These are phyloP conservation scores for Russula compacta DNA, from an alignment of 768 basidiomycete genomes.

Conservation along the genomic window DNA sequence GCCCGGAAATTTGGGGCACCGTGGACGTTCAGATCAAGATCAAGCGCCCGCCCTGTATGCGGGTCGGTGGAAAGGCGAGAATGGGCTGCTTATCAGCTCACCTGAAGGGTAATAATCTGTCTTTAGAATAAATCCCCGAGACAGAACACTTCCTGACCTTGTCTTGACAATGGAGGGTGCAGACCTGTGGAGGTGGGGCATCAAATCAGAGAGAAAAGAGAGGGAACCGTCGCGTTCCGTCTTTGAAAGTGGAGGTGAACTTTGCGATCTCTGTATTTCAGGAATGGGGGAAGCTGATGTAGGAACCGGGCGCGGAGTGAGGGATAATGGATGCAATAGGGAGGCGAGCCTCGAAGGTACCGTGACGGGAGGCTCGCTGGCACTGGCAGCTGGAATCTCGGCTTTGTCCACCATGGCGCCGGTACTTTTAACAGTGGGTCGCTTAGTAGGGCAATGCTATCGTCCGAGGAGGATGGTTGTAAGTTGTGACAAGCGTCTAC, in stretches of 20 bases:
- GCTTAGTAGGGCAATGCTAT: background rate
- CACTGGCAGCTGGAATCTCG: background rate
- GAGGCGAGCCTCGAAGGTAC: background rate
- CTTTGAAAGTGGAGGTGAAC: conserved; percentile 7
- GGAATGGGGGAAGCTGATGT: background rate
- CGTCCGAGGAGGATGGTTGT: background rate
- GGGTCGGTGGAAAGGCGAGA: background rate
- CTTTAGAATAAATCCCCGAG: conserved; percentile 88
- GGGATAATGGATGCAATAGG: background rate
- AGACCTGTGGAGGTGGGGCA: conserved; percentile 53
- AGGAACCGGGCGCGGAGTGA: background rate
- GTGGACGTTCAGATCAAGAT: conserved; percentile 84
- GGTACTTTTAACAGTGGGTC: background rate
- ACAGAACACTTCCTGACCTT: conserved; percentile 72
- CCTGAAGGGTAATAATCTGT: conserved; percentile 84
- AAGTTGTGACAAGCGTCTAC: background rate
- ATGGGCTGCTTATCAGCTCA: background rate
- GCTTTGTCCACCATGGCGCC: background rate
- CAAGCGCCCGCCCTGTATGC: conserved; percentile 66
- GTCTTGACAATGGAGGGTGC: conserved; percentile 74
- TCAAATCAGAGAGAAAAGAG: conserved; percentile 44
- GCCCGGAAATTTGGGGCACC: conserved; percentile 95
- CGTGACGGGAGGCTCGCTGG: background rate
- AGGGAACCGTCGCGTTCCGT: background rate
- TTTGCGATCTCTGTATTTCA: conserved; percentile 5